Evolutionary conservation across 1,139 yeast genomes (phyloP).

Genomic region (Scheffersomyces titani): DNA sequence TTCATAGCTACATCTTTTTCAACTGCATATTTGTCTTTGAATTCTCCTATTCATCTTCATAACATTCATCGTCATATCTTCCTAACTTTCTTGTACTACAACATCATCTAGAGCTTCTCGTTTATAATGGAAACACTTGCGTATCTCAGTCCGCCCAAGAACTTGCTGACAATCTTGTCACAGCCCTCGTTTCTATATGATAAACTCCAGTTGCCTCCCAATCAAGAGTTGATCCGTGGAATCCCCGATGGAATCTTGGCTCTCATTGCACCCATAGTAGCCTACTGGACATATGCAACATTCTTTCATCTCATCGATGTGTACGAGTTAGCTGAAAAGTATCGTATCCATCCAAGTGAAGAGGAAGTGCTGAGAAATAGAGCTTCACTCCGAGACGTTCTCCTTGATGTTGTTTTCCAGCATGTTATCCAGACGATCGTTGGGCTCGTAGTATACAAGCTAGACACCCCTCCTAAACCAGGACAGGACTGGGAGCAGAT

Average conservation of each 20-base stretch:
- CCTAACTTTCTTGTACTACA: neutral
- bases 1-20: neutral
- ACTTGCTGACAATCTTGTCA: conserved; percentile 17
- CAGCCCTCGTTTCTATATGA: conserved; percentile 13
- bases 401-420: conserved; percentile 80
- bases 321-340: conserved; percentile 72
- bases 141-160: conserved; percentile 15
- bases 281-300: conserved; percentile 79
- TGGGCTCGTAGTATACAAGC: conserved; percentile 54
- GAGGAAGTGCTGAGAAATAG: conserved; percentile 77
- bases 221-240: conserved; percentile 51
- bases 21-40: too few species aligned
- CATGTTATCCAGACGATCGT: conserved; percentile 78
- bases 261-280: conserved; percentile 70
- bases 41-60: neutral
- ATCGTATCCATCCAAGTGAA: conserved; percentile 88
- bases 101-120: neutral
- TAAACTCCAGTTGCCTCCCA: conserved; percentile 14
- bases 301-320: conserved; percentile 77
- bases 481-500: conserved; percentile 71
- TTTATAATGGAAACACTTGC: neutral
- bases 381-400: conserved; percentile 67
- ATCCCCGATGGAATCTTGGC: conserved; percentile 77
- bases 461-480: conserved; percentile 66
- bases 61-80: too few species aligned